Evolutionary conservation across 192 early-diverging fungal genomes (phyloP).

Genomic region (Thoreauomyces humboldtii): DNA sequence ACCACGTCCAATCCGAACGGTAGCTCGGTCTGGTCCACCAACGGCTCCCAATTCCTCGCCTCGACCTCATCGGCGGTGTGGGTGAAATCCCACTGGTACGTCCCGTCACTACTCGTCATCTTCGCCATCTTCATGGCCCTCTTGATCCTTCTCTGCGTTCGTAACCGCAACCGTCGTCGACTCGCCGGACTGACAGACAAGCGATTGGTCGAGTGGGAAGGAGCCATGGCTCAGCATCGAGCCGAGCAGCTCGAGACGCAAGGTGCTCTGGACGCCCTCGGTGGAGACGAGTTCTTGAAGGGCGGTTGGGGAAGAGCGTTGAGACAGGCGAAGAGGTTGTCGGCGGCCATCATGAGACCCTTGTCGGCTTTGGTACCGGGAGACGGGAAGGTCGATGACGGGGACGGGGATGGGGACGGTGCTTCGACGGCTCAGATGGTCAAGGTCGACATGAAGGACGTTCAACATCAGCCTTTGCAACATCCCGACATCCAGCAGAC

Average conservation of each 20-base stretch:
- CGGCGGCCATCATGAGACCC: constrained; percentile 6
- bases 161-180: background rate
- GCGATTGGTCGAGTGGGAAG: constrained; percentile 19
- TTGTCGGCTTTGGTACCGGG: background rate
- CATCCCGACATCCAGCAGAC: background rate
- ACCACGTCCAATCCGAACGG: background rate
- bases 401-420: no score
- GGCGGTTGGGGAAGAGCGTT: background rate
- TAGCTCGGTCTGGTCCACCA: no score
- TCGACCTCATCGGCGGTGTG: background rate
- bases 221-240: constrained; percentile 23
- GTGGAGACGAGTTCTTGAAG: background rate
- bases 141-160: constrained; percentile 1
- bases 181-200: background rate
- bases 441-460: background rate
- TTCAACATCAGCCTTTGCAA: no score
- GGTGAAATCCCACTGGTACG: constrained; percentile 23
- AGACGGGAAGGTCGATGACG: no score
- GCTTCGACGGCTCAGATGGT: background rate
- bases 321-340: constrained; percentile 4
- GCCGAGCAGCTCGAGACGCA: constrained; percentile 12
- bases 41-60: background rate
- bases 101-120: constrained; percentile 4
- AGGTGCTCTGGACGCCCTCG: constrained; percentile 8
- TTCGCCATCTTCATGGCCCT: background rate